phyloP scores from a whole-genome alignment of 495 filamentous ascomycete genomes.

The Penicillium egyptiacum region DNA sequence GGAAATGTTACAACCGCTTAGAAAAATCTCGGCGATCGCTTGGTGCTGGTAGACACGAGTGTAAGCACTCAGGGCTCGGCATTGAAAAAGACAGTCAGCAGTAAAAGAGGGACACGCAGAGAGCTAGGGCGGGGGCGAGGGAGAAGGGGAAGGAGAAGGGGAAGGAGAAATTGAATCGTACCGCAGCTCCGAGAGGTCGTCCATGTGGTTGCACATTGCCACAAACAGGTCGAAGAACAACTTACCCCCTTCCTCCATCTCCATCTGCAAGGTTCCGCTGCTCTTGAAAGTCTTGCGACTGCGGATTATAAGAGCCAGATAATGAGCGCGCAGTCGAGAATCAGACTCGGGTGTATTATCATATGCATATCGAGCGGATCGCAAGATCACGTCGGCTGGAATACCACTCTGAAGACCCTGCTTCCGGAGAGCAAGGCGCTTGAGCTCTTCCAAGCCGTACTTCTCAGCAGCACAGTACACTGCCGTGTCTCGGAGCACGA shows the following conservation, averaged over 20 bases:
- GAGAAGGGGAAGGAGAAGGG: not conserved
- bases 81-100: constrained; percentile 16
- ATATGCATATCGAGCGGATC: constrained; percentile 89
- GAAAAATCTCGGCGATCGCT: constrained; percentile 43
- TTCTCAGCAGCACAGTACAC: constrained; percentile 89
- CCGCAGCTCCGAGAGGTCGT: constrained; percentile 73
- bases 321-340: constrained; percentile 86
- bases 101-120: constrained; percentile 12
- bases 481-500: constrained; percentile 82
- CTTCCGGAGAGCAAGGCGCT: constrained; percentile 85
- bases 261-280: constrained; percentile 95
- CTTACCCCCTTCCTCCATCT: constrained; percentile 90
- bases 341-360: constrained; percentile 90
- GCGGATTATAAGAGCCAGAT: constrained; percentile 90
- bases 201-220: constrained; percentile 94
- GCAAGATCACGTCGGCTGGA: constrained; percentile 80
- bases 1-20: constrained; percentile 28
- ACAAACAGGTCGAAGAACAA: constrained; percentile 98
- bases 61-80: constrained; percentile 19
- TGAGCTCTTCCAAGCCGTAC: constrained; percentile 82
- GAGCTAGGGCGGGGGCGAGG: not conserved
- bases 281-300: constrained; percentile 92
- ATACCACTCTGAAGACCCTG: constrained; percentile 87
- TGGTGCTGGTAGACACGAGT: constrained; percentile 29
- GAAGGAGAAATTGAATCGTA: constrained; percentile 24